phyloP scores from a whole-genome alignment of 164 flowering plant species.

The Brasenia schreberi region DNA sequence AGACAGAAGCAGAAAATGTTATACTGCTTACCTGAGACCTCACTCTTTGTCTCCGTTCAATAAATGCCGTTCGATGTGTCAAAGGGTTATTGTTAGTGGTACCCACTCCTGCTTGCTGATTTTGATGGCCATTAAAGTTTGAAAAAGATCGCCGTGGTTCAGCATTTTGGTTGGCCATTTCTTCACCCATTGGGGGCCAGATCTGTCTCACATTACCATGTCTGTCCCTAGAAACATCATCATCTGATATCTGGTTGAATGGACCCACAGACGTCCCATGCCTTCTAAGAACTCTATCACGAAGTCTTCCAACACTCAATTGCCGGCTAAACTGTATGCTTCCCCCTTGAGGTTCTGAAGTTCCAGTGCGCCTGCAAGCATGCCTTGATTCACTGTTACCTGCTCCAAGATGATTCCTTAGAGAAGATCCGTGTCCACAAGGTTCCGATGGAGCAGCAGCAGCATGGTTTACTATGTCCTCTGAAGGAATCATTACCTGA shows the following conservation, averaged over 20 bases:
- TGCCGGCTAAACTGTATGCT: slow-evolving; percentile 82
- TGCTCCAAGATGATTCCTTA: slow-evolving; percentile 17
- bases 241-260: slow-evolving; percentile 41
- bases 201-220: slow-evolving; percentile 17
- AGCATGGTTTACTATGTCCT: slow-evolving; percentile 10
- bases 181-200: slow-evolving; percentile 15
- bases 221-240: slow-evolving; percentile 31
- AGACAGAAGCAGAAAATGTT: slow-evolving; percentile 1
- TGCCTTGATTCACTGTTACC: slow-evolving; percentile 29
- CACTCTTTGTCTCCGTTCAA: slow-evolving; percentile 84
- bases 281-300: slow-evolving; percentile 90
- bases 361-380: slow-evolving; percentile 35
- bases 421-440: slow-evolving; percentile 19
- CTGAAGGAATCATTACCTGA: slow-evolving; percentile 12
- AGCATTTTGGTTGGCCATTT: slow-evolving; percentile 17
- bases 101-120: slow-evolving; percentile 40
- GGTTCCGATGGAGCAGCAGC: slow-evolving; percentile 8
- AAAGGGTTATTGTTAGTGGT: slow-evolving; percentile 48
- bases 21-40: slow-evolving; percentile 72
- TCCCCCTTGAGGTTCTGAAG: slow-evolving; percentile 61
- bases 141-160: slow-evolving; percentile 19
- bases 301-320: slow-evolving; percentile 87
- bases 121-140: slow-evolving; percentile 28
- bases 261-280: slow-evolving; percentile 48
- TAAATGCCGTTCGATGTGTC: slow-evolving; percentile 71